Evolutionary conservation across 2,329 filamentous ascomycete species (phyloP), one percentile per base, ranked within the genome.

Genomic region (Cordyceps javanica): DNA sequence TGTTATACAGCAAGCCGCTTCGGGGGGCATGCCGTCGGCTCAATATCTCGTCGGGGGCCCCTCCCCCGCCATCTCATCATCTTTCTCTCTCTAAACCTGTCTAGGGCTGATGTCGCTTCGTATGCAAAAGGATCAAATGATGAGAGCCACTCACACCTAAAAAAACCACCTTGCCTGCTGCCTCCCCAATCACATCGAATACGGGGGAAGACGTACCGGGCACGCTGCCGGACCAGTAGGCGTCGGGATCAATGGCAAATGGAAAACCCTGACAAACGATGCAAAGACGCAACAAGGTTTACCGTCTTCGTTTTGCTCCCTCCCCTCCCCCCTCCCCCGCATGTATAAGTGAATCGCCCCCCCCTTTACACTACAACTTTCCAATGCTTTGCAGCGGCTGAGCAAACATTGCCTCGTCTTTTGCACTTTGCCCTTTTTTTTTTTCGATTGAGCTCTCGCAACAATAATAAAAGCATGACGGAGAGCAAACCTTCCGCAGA

Each of bases 91-190:
- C 55, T 53, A 52, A 19, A 6, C 48, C 41, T 4, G 8, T 53
- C 48, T 58, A 9, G 49, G 48, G 32, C 19, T 53, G 25, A 53
- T 52, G 48, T 44, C 10, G 11, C 41, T 53, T 53, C 30, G 55
- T 41, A 53, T 57, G 55, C 36, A 42, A 16, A n/a, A 50, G 25
- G 55, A 57, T 57, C 55, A 51, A 57, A 44, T 57, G 45, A 57
- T 57, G 26, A 26, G 30, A 46, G 36, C 51, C 23, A 48, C 42
- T 25, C 32, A 28, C 52, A 39, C 41, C 36, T 19, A 16, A 21
- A n/a, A 9, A 41, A 11, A 6, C 36, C 50, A 3, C 50, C 39
- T 14, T 16, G 39, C 39, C 19, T 13, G 23, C 32, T 38, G 13
- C 9, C 39, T 34, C 23, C 28, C 21, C 48, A 53, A 53, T 13